Conservation (phyloP, 1,284 basidiomycete genomes). For the Macrocystidia cucumis region DNA sequence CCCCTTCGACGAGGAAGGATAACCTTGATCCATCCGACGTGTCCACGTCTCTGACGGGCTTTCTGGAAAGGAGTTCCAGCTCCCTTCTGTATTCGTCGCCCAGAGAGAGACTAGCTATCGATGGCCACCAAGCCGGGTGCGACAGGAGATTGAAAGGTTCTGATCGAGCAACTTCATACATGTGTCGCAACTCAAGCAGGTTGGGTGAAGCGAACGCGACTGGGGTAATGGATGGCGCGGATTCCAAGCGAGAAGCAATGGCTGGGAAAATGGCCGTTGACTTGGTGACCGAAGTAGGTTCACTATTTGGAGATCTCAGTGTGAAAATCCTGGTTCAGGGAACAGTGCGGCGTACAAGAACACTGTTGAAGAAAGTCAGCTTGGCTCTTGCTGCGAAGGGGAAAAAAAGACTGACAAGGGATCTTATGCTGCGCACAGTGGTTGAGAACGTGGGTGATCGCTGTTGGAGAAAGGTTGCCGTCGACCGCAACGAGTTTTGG, state of each 20-base stretch:
- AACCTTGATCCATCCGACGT: slow-evolving; percentile 39
- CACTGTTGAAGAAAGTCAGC: slow-evolving; percentile 22
- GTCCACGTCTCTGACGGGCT: slow-evolving; percentile 28
- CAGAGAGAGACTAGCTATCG: slow-evolving; percentile 55
- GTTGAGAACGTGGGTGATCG: slow-evolving; percentile 45
- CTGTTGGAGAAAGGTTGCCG: slow-evolving; percentile 62
- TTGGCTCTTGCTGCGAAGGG: neutral
- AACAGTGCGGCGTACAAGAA: slow-evolving; percentile 44
- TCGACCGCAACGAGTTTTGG: slow-evolving; percentile 75
- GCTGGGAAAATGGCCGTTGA: slow-evolving; percentile 65
- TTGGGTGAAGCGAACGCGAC: slow-evolving; percentile 77
- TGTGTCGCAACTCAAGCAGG: slow-evolving; percentile 60
- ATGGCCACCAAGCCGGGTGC: slow-evolving; percentile 55
- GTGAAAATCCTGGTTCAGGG: no score
- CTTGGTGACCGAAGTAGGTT: slow-evolving; percentile 87
- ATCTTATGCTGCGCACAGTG: slow-evolving; percentile 39
- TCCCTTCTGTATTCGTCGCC: slow-evolving; percentile 57
- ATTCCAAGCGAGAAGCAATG: slow-evolving; percentile 28
- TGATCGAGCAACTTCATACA: slow-evolving; percentile 48
- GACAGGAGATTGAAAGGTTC: slow-evolving; percentile 42
- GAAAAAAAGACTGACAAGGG: slow-evolving; percentile 35
- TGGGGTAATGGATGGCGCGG: slow-evolving; percentile 25
- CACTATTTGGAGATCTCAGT: slow-evolving; percentile 33
- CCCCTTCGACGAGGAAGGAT: slow-evolving; percentile 58
- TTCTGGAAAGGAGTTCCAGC: slow-evolving; percentile 50